phyloP scores from a whole-genome alignment of 129 eudicot species.

The carrot (Daucus carota) region DH1_v3.0 NC_030381.2:53938501-53939000 shows the following conservation, averaged over 20 bases:
- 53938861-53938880: too few relatives aligned
- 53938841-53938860: too few relatives aligned
- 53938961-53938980: too few relatives aligned
- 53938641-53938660: not conserved
- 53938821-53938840: not conserved
- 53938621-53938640: not conserved
- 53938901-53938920: too few relatives aligned
- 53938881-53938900: too few relatives aligned
- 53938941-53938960: too few relatives aligned
- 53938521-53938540: too few relatives aligned
- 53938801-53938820: not conserved
- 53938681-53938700: not conserved
- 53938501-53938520: too few relatives aligned
- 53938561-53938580: not conserved
- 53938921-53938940: too few relatives aligned
- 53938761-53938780: not conserved
- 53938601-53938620: not conserved
- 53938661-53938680: constrained; percentile 2
- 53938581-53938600: constrained; percentile 2
- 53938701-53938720: not conserved
- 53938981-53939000: too few relatives aligned
- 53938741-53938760: not conserved
- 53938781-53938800: not conserved
- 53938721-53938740: not conserved
- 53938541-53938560: not conserved